Evolutionary conservation across 2,329 filamentous ascomycete species (phyloP), one percentile per base, ranked within the genome.

Genomic region (Lecanoromycetidae sp.): DNA sequence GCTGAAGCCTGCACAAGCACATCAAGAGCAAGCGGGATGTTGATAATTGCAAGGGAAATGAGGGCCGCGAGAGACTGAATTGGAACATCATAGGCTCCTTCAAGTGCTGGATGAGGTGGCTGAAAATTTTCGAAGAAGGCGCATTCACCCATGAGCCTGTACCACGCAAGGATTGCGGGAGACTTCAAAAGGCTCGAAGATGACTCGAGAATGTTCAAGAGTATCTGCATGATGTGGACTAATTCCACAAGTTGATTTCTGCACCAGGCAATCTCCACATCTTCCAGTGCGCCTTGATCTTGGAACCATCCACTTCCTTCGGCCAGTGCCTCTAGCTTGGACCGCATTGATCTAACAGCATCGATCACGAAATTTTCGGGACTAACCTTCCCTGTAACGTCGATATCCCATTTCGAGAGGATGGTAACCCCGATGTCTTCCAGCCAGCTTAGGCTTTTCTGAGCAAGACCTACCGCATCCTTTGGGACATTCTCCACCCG

Each of bases 31-130:
- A 79, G 66, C 27, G 81, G 74, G 26, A 85, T 68, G 54, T 84
- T 86, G 26, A 94, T 68, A 6, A 93, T 71, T 6, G 77, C 72
- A 30, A 93, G 63, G 0, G 84, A 90, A 29, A 86, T 75, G 9
- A 83, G 71, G 20, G 79, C 78, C 4, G 79, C 74, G 26, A 93
- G 69, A 10, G 79, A 76, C 58, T 86, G 84, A 12, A 91, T 65
- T 0, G 82, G 76, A 41, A 75, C 61, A 22, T 77, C 61, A n/a
- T 84, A 61, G 46, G 25, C 19, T n/a, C 44, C 37, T 6, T 52
- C 35, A 6, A 50, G 37, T 7, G 36, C 48, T 27, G 46, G 41
- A 37, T 61, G 56, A 36, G 63, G 60, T 48, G 50, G 32, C 50
- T 71, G 65, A 39, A 88, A 69, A 8, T 71, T 68, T 48, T 82